phyloP scores from a whole-genome alignment of 176 grass and related monocot genomes.

The Oryza glaberrima region DNA sequence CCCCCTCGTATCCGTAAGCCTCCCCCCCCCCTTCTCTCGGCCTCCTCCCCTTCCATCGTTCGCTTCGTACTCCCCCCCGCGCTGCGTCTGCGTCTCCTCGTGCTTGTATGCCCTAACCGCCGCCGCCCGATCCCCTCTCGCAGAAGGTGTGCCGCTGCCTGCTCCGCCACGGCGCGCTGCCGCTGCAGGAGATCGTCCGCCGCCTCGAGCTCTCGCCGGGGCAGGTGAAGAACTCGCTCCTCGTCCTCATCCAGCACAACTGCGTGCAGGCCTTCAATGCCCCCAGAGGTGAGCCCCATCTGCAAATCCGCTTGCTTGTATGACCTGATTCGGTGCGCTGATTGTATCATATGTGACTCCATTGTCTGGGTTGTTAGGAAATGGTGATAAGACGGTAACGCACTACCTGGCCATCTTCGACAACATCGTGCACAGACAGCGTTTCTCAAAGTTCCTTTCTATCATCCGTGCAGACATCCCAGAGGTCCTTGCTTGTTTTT shows the following conservation, averaged over 20 bases:
- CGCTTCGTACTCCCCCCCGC: neutral
- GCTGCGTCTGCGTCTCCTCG: neutral
- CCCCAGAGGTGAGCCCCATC: constrained; percentile 38
- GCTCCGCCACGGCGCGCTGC: constrained; percentile 59
- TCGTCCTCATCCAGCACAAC: constrained; percentile 91
- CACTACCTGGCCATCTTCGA: constrained; percentile 73
- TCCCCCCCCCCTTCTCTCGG: neutral
- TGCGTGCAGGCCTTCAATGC: constrained; percentile 80
- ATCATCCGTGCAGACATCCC: constrained; percentile 58
- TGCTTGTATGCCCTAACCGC: constrained; percentile 6
- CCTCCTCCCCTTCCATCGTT: neutral
- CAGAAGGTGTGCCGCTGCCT: constrained; percentile 87
- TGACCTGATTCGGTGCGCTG: neutral
- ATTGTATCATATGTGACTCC: neutral
- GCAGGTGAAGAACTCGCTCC: constrained; percentile 83
- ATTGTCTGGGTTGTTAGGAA: constrained; percentile 43
- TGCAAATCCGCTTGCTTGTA: neutral
- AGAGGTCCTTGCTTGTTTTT: constrained; percentile 34
- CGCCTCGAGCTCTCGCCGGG: constrained; percentile 42
- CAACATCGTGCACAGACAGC: constrained; percentile 69
- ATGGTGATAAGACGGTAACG: constrained; percentile 45
- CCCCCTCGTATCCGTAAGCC: constrained; percentile 61
- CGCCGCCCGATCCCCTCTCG: neutral
- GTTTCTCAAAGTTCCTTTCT: constrained; percentile 82
- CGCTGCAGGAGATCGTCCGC: constrained; percentile 63